Conservation (phyloP, 140 eudicot species). For the Stevia rebaudiana region DNA sequence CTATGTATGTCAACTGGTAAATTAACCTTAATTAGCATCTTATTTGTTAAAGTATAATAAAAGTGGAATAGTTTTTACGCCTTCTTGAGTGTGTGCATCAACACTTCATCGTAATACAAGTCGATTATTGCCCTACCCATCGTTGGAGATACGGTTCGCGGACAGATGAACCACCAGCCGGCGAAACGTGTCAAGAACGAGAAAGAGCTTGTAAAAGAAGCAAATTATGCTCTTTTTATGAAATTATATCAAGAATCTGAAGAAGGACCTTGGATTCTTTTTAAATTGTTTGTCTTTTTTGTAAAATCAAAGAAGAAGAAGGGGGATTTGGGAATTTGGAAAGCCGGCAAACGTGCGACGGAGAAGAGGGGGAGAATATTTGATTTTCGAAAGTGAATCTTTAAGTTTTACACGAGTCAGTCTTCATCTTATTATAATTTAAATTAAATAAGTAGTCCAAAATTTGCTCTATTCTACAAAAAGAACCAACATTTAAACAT, state of each 20-base stretch:
- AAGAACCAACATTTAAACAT: neutral
- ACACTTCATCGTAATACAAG: constrained; percentile 27
- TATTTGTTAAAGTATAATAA: no score
- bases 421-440: neutral
- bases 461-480: neutral
- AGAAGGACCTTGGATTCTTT: constrained; percentile 11
- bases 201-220: neutral
- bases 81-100: constrained; percentile 33
- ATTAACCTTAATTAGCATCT: no score
- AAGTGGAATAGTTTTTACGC: no score
- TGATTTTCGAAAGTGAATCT: constrained; percentile 22
- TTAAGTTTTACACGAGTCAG: constrained; percentile 1
- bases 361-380: constrained; percentile 27
- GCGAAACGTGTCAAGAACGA: constrained; percentile 1
- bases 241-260: neutral
- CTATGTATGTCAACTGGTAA: no score
- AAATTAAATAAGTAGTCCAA: neutral
- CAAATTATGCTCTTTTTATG: neutral
- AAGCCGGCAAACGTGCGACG: constrained; percentile 29
- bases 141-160: constrained; percentile 24
- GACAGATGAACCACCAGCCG: constrained; percentile 25
- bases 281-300: neutral
- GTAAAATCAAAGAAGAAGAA: neutral
- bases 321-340: constrained; percentile 23
- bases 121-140: constrained; percentile 39